Evolutionary conservation across 116 monocot species (phyloP).

Genomic region (Thalassia testudinum): DNA sequence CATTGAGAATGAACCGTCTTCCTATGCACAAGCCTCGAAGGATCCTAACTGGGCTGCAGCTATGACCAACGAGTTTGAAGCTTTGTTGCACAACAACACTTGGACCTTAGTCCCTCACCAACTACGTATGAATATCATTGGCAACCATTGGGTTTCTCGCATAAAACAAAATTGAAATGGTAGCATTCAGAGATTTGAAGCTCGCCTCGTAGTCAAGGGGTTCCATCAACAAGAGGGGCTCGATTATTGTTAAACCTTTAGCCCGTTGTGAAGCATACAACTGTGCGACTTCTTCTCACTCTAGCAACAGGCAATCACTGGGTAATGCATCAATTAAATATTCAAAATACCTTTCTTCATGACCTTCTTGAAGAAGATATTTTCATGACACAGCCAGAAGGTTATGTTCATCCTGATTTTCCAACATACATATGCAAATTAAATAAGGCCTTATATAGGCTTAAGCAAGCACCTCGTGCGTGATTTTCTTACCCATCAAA

Average conservation of each 20-base stretch:
- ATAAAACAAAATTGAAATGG: neutral
- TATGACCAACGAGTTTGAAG: neutral
- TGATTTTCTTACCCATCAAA: neutral
- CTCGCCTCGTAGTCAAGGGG: constrained; percentile 6
- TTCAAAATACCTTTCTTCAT: constrained; percentile 1
- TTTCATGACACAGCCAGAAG: neutral
- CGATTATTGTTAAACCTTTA: constrained; percentile 9
- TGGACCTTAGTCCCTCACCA: neutral
- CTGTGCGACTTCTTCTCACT: neutral
- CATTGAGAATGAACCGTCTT: neutral
- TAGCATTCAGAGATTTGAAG: neutral
- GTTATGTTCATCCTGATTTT: neutral
- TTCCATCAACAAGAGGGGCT: constrained; percentile 2
- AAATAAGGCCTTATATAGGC: constrained; percentile 1
- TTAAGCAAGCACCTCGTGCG: neutral
- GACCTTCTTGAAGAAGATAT: neutral
- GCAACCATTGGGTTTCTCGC: neutral
- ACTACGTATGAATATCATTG: neutral
- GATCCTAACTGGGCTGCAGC: neutral
- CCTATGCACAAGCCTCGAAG: too few relatives aligned
- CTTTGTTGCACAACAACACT: neutral
- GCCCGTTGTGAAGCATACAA: constrained; percentile 6
- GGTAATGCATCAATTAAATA: neutral
- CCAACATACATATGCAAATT: constrained; percentile 1
- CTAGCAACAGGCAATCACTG: neutral